Evolutionary conservation across 345 rosid genomes (phyloP), one percentile per base, ranked within the genome.

Genomic region (Sisymbrium altissimum): DNA sequence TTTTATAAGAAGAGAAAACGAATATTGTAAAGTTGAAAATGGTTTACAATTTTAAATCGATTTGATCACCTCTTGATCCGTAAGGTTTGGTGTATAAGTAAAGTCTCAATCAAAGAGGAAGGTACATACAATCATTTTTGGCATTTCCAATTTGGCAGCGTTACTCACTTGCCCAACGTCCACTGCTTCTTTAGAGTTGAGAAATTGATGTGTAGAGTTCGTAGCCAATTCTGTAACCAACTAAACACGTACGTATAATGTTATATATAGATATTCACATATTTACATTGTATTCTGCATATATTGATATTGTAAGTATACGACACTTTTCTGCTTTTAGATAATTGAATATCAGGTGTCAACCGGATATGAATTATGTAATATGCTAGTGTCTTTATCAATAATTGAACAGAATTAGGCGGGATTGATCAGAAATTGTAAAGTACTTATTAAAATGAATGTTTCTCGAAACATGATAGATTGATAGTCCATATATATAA

Each of bases 61-160:
- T 43, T 63, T 53, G 43, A 50, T 53, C 41, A 71, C 5, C 7
- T 46, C 0, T 33, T 71, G 53, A 43, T 72, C 66, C 53, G 54
- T 49, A 33, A 52, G 63, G 79, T 75, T 75, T 53, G 70, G 79
- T 60, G 35, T 9, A 52, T 39, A 68, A 27, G 58, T 75, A 44
- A 75, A 50, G 79, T 76, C 70, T 8, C 75, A 76, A 76, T 70
- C 80, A 63, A 69, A 69, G 80, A 69, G 60, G 50, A 45, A 64
- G 60, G 38, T 52, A 7, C 39, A 74, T 76, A 76, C 66, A 63
- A 46, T 35, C 58, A 17, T 62, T 67, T 76, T 63, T 63, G 80
- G 80, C 58, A 70, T 62, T 36, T 54, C 43, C 58, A 70, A 64
- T 76, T 63, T 54, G 80, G 75, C 66, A 55, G 70, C 66, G 44